Evolutionary conservation across 345 rosid species (phyloP).

Genomic region (Eutrema heterophyllum): DNA sequence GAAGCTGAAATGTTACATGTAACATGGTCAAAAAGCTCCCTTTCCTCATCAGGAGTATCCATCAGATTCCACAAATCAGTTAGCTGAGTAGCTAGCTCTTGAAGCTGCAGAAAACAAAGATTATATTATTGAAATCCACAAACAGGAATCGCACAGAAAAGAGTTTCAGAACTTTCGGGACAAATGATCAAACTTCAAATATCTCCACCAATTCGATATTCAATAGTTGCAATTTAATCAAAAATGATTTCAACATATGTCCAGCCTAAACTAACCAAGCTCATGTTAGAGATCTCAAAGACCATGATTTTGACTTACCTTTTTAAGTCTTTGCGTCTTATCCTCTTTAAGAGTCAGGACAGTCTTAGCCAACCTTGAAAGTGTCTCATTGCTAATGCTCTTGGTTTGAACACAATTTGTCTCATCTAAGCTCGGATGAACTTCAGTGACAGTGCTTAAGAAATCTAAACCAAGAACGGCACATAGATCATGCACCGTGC

Average conservation of each 20-base stretch:
- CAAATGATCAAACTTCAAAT: background rate
- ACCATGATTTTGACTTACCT: conserved; percentile 38
- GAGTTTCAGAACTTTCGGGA: background rate
- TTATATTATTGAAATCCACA: background rate
- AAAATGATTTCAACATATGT: background rate
- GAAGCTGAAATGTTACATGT: conserved; percentile 71
- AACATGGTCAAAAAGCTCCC: conserved; percentile 72
- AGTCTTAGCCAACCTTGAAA: conserved; percentile 70
- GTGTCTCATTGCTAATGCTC: conserved; percentile 93
- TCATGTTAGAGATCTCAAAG: background rate
- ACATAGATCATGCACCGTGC: conserved; percentile 94
- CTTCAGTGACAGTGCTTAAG: conserved; percentile 69
- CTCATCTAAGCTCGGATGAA: conserved; percentile 95
- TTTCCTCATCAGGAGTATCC: conserved; percentile 85
- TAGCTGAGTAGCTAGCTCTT: conserved; percentile 63
- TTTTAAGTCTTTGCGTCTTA: conserved; percentile 80
- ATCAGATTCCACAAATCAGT: conserved; percentile 94
- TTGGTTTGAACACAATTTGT: conserved; percentile 54
- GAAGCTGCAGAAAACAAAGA: conserved; percentile 42
- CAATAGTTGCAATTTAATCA: background rate
- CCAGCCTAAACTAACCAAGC: background rate
- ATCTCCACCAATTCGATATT: background rate
- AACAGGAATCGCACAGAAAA: background rate
- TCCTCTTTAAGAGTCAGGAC: conserved; percentile 77
- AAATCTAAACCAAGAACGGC: conserved; percentile 90